Base-by-base conservation (phyloP, 176 grass and related monocot genomes). In the Ampelocalamus luodianensis region DNA sequence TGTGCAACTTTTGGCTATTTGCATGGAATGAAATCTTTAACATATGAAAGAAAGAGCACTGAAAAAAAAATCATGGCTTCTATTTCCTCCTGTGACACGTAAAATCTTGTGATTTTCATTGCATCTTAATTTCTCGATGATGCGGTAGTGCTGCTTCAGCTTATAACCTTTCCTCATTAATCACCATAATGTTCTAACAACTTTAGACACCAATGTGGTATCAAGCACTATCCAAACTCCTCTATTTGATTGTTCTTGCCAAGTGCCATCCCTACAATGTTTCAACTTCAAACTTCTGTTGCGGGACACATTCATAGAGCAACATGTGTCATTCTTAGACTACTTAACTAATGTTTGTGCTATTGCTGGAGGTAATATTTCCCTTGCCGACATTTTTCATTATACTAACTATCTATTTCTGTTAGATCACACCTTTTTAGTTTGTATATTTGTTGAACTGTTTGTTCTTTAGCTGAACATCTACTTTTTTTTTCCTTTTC, bases 101-200 rank as follows among this genome's bases (percentile, higher is more conserved):
- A 78, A 83, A 77, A 22, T 42, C 71, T 26, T 42, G 11, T 76
- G 11, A 17, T 71, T 88, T 43, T 83, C 65, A 17, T 83, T 63
- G 20, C 44, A 34, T 71, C 58, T 36, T 80, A 63, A 42, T n/a
- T 59, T 18, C 60, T 62, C 4, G 0, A 22, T 50, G 58, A 82
- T 67, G 36, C 69, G 48, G 39, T 80, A 16, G 32, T 17, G 26
- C 76, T 79, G 75, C 3, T 0, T n/a, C 34, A 43, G 2, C 23
- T 18, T 29, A 38, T 8, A 63, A 53, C 22, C 16, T 37, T 32
- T 74, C 48, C 4, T 74, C 26, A 55, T 14, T 69, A 55, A 42
- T 38, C 64, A 81, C 36, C 59, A 58, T 51, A 84, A 4, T 76
- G 5, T 71, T 50, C 37, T 54, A 53, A 64, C 10, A 44, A 16